Conservation (phyloP, 441 rosid species). For the Theobroma grandiflorum region DNA sequence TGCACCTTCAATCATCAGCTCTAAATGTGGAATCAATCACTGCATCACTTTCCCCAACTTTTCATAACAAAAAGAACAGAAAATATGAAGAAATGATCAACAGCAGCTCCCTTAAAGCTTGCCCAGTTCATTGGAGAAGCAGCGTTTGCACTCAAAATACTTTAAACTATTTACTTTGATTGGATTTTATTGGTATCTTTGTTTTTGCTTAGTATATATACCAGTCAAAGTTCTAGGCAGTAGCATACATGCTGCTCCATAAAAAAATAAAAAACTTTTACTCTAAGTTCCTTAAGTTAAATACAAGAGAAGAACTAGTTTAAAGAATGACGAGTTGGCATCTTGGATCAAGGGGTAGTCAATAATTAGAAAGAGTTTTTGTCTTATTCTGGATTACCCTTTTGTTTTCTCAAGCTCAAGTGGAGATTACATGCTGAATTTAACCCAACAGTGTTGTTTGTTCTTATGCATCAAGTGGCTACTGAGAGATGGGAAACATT, state of each 20-base stretch:
- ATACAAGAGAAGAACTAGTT: neutral
- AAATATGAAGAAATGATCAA: neutral
- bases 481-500: neutral
- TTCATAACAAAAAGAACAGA: neutral
- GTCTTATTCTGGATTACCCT: neutral
- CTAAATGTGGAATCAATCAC: neutral
- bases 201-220: neutral
- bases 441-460: neutral
- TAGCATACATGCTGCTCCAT: neutral
- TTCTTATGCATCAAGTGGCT: conserved; percentile 1
- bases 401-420: neutral
- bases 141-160: neutral
- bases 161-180: neutral
- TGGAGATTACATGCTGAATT: neutral
- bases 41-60: neutral
- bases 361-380: neutral
- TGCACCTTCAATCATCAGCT: conserved; percentile 11
- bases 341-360: neutral
- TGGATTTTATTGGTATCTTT: neutral
- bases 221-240: conserved; percentile 1
- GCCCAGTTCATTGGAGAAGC: conserved; percentile 21
- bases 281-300: neutral
- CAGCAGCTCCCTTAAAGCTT: conserved; percentile 25
- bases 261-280: neutral
- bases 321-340: neutral